Conservation (phyloP, 2,329 filamentous ascomycete genomes). For the Xylariaceae sp. region DNA sequence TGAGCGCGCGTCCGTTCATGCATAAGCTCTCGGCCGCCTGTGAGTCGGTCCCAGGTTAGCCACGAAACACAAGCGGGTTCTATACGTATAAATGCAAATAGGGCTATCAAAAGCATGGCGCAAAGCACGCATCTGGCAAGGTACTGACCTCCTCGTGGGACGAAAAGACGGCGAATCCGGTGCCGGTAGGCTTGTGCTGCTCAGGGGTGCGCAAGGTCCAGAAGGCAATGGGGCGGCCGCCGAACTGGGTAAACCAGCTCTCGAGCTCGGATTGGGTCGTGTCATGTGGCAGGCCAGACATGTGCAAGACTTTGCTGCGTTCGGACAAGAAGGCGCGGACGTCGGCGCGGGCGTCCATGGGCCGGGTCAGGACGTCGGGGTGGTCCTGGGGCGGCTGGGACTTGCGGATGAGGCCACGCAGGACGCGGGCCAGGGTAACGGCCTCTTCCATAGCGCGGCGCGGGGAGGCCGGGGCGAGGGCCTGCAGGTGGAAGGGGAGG, state of each 20-base stretch:
- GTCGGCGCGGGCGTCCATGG: conserved; percentile 95
- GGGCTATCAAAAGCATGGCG: background rate
- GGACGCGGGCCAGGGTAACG: conserved; percentile 86
- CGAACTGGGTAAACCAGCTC: conserved; percentile 99
- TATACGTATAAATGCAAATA: background rate
- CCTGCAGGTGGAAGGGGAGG: conserved; percentile 94
- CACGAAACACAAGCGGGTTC: background rate
- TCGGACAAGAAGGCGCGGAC: conserved; percentile 94
- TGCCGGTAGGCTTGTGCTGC: conserved; percentile 98
- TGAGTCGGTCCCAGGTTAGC: conserved; percentile 11
- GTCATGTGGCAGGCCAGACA: conserved; percentile 95
- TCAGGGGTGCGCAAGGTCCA: conserved; percentile 98
- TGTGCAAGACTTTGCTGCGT: conserved; percentile 95
- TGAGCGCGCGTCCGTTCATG: conserved; percentile 97
- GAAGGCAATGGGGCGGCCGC: conserved; percentile 95
- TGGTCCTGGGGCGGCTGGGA: conserved; percentile 92
- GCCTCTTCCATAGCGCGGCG: conserved; percentile 97
- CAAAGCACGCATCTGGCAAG: background rate
- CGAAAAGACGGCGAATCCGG: conserved; percentile 96
- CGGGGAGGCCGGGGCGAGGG: conserved; percentile 89
- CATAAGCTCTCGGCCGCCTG: conserved; percentile 96
- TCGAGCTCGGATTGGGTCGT: conserved; percentile 98
- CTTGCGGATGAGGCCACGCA: conserved; percentile 91
- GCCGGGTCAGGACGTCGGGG: conserved; percentile 88
- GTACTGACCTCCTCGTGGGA: conserved; percentile 92